Evolutionary conservation across 257 asterid species (phyloP), one percentile per base, ranked within the genome.

Genomic region (Solanum chmielewskii): DNA sequence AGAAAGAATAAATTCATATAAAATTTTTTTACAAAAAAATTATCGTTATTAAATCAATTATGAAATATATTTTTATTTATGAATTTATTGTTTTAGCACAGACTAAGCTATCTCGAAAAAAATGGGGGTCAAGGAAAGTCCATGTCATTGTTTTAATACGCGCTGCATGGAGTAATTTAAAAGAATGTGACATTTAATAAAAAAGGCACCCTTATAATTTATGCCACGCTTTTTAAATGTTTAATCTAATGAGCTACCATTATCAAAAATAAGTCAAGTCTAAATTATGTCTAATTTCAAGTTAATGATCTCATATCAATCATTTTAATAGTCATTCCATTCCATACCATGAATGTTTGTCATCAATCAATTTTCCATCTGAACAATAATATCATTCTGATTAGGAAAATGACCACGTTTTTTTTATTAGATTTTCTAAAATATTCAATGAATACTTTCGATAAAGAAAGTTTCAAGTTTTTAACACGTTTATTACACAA

Each of bases 311-410:
- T 44, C 33, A 20, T 14, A 78, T 11, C 41, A 25, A 78, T 78
- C 84, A 78, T 44, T 78, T 78, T 35, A 77, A 77, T 77, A 4
- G 39, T 45, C 25, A 78, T 78, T 78, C 11, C 25, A 77, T 77
- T 77, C 11, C 84, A 77, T 44, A 14, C 2, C 14, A 29, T 42
- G 41, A 44, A 14, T 77, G 41, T 44, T 78, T 78, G 41, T 78
- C 45, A 41, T 45, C 62, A 44, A 78, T 78, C 84, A 44, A 29
- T 25, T 44, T 76, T 42, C 37, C 8, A n/a, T 76, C 45, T 21
- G 25, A 44, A 13, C 41, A 77, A 15, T n/a, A 62, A 21, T 9
- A 62, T 62, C 31, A 62, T 62, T 62, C 4, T 23, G 5, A 2
- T 10, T 21, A 35, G 20, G 82, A 21, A 45, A 73, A 37, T 18